Conservation (phyloP, 345 rosid species). For the Brassica rapa region DNA sequence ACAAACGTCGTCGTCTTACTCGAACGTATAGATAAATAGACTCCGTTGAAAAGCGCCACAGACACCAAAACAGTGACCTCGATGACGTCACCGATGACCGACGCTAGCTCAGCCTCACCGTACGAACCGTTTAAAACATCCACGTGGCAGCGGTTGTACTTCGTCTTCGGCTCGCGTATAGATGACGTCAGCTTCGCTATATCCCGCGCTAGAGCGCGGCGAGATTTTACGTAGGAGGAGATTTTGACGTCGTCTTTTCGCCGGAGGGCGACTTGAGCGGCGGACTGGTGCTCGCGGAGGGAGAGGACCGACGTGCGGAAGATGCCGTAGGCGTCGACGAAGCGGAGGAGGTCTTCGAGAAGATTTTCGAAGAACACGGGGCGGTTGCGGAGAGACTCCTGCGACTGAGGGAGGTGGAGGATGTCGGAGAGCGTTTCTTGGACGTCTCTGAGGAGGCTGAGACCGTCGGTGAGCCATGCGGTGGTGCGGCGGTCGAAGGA, state of each 20-base stretch:
- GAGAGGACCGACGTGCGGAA: constrained; percentile 36
- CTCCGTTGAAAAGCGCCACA: constrained; percentile 39
- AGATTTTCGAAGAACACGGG: constrained; percentile 42
- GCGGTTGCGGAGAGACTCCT: constrained; percentile 39
- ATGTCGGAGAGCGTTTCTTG: constrained; percentile 42
- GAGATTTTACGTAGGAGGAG: constrained; percentile 28
- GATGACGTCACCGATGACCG: constrained; percentile 34
- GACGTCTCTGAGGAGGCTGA: constrained; percentile 39
- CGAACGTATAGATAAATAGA: constrained; percentile 7
- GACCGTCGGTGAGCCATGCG: constrained; percentile 40
- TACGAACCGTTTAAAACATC: constrained; percentile 11
- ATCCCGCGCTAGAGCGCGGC: constrained; percentile 29
- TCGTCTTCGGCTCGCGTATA: constrained; percentile 30
- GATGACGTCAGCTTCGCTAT: constrained; percentile 33
- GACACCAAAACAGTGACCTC: constrained; percentile 38
- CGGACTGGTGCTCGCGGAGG: constrained; percentile 42
- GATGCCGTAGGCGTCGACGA: constrained; percentile 46
- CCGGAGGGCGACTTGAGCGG: constrained; percentile 43
- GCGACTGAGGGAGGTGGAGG: constrained; percentile 42
- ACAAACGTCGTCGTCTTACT: constrained; percentile 19
- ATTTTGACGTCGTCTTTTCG: constrained; percentile 37
- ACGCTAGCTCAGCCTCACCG: constrained; percentile 40
- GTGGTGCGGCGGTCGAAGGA: constrained; percentile 33
- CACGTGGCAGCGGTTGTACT: constrained; percentile 20
- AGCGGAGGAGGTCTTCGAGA: constrained; percentile 39